phyloP scores from a whole-genome alignment of 2,329 filamentous ascomycete genomes.

The Diaporthe sp. region DNA sequence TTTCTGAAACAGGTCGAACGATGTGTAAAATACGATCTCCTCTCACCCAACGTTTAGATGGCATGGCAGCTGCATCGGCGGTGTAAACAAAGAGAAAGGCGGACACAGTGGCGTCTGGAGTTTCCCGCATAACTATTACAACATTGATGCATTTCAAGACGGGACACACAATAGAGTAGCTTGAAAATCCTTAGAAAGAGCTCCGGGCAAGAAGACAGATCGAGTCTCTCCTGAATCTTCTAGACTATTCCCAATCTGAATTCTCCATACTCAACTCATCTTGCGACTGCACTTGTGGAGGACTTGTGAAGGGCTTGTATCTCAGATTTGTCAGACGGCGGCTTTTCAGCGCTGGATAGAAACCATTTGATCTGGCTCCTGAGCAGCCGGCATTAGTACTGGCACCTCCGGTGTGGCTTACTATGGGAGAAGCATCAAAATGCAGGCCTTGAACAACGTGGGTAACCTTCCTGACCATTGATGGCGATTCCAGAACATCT shows the following conservation, averaged over 20 bases:
- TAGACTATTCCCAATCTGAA: background rate
- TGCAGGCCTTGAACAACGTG: background rate
- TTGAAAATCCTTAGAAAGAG: background rate
- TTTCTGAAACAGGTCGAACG: conserved; percentile 72
- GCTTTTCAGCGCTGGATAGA: background rate
- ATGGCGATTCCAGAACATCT: background rate
- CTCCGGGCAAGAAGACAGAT: background rate
- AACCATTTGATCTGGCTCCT: background rate
- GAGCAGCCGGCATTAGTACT: background rate
- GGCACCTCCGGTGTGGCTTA: background rate
- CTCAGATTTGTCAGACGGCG: background rate
- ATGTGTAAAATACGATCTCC: conserved; percentile 89
- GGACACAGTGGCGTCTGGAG: conserved; percentile 13
- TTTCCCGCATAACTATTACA: background rate
- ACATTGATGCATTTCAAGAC: background rate
- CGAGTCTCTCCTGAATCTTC: background rate
- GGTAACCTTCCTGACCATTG: background rate
- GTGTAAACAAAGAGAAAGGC: background rate
- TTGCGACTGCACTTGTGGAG: background rate
- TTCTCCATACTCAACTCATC: background rate
- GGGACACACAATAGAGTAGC: background rate
- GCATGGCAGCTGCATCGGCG: background rate
- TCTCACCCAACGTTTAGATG: conserved; percentile 83
- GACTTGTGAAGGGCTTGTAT: background rate
- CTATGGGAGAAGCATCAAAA: background rate